Base-by-base conservation (phyloP, 306 rosid genomes). In the Crotalaria pallida region DNA sequence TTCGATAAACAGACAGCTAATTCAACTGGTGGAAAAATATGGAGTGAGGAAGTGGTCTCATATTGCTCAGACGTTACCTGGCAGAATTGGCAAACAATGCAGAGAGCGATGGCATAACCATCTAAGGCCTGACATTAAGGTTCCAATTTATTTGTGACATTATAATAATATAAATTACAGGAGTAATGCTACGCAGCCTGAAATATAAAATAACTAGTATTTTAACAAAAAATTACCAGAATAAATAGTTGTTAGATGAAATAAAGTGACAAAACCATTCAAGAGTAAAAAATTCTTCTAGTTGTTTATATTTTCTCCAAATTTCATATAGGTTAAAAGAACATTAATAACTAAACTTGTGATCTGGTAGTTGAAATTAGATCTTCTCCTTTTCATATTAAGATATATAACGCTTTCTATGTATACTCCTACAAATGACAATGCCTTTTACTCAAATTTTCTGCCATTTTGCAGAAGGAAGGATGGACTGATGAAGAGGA, bases 71-170 rank as follows among this genome's bases (percentile, higher is more conserved):
- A 82, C 82, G 77, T 82, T 94, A 84, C 91, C 92, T 27, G 96
- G 97, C 56, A 88, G 99, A 78, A 94, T 91, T 48, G 97, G 99
- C 44, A 94, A 94, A 72, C 98, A 91, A 10, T 94, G 98, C 69
- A 87, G 98, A 80, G 97, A 94, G 75, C 77, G 98, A 76, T 94
- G 98, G 97, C 98, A 94, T 78, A 94, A 94, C 71, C 98, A 94
- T 77, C 87, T 94, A 52, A 83, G 88, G 70, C 99, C 99, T 15
- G 97, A 91, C 79, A 94, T 94, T 65, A 94, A 88, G 97, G 99
- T 94, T 59, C 43, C 53, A 16, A 49, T 22, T 70, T 58, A 62
- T 59, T 55, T 70, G 18, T 58, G 24, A 70, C 13, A 58, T 2
- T 53, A 5, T 23, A 40, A 5, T 23, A 40, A 11, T 40, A 40